These are phyloP conservation scores for Lathyrus aphaca DNA, from an alignment of 306 rosid species.

Conservation along the genomic window DNA sequence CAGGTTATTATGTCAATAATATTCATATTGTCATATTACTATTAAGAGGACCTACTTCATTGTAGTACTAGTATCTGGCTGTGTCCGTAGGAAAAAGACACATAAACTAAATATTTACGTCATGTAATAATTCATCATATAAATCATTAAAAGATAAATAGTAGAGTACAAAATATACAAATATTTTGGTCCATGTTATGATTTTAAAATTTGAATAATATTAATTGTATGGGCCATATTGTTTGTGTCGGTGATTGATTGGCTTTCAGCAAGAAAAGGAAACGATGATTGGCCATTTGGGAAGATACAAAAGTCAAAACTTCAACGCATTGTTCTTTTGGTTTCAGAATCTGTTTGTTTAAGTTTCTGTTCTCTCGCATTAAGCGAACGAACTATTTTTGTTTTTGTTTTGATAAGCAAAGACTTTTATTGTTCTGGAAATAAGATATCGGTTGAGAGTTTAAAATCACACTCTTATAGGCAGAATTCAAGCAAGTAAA, in stretches of 20 bases:
- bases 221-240: conserved; percentile 23
- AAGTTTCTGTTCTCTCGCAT: neutral
- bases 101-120: conserved; percentile 15
- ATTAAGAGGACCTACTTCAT: neutral
- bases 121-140: conserved; percentile 16
- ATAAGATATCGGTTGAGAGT: too few species aligned
- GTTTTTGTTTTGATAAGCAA: too few species aligned
- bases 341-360: neutral
- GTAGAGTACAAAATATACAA: neutral
- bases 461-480: too few species aligned
- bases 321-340: neutral
- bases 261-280: conserved; percentile 30
- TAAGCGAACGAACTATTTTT: neutral
- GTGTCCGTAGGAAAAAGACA: conserved; percentile 24
- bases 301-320: conserved; percentile 20
- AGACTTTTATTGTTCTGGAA: too few species aligned
- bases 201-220: neutral
- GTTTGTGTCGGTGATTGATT: conserved; percentile 51
- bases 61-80: conserved; percentile 10
- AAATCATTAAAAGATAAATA: neutral
- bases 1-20: neutral
- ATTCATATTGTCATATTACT: neutral
- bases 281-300: conserved; percentile 5
- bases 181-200: conserved; percentile 8
- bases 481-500: too few species aligned